Conservation (phyloP, 2,329 filamentous ascomycete genomes). For the Colletotrichum zoysiae region DNA sequence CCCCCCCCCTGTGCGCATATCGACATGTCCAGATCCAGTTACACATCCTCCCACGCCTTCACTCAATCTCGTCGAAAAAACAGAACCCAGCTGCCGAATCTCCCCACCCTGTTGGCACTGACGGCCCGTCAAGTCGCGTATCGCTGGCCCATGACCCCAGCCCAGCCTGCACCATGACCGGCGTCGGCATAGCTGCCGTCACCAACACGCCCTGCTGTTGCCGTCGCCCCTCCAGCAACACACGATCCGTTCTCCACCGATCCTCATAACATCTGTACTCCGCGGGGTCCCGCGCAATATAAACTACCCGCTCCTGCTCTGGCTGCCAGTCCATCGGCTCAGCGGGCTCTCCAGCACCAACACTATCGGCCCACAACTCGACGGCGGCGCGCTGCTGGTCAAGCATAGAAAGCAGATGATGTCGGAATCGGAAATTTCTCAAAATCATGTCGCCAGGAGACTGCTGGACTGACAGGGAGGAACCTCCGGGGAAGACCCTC, state of each 20-base stretch:
- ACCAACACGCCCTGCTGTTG: neutral
- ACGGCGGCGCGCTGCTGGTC: conserved; percentile 36
- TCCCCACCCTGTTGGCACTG: conserved; percentile 21
- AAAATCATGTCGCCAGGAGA: neutral
- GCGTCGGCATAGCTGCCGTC: neutral
- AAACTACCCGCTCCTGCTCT: conserved; percentile 43
- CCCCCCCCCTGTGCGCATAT: too few species aligned
- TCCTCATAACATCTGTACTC: conserved; percentile 38
- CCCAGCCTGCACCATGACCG: neutral
- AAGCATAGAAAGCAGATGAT: conserved; percentile 24
- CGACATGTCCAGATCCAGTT: neutral
- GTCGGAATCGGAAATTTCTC: conserved; percentile 32
- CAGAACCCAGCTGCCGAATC: conserved; percentile 1
- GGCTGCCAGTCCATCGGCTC: conserved; percentile 48
- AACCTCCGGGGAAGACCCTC: neutral
- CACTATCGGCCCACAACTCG: conserved; percentile 42
- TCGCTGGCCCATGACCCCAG: conserved; percentile 15
- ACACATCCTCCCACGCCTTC: neutral
- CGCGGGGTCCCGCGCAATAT: conserved; percentile 26
- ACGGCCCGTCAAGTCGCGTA: conserved; percentile 7
- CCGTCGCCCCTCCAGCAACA: neutral
- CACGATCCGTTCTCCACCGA: conserved; percentile 32
- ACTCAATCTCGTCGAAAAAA: conserved; percentile 18
- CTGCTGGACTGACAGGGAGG: neutral
- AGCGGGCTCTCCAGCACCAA: conserved; percentile 39